Evolutionary conservation across 371 early-diverging fungal species (phyloP), one percentile per base, ranked within the genome.

Genomic region (Circinella umbellata): DNA sequence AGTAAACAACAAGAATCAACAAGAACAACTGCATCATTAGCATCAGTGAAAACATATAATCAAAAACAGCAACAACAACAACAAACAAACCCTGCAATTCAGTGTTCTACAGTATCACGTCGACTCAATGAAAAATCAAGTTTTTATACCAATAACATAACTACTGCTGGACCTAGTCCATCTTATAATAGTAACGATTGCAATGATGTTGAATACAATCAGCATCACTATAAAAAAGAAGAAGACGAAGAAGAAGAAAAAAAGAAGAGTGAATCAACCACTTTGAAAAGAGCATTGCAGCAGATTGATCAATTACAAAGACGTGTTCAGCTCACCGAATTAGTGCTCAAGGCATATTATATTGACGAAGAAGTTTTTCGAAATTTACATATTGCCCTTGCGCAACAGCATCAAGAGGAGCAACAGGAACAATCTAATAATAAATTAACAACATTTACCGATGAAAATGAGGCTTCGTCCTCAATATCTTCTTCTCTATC

Each of bases 321-420:
- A 6, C 69, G 78, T 15, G 36, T 78, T 8, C 78, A 76, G 47
- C 38, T 78, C 4, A 72, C 73, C 60, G 78, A 78, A n/a, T 17
- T 76, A 10, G 14, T 78, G 17, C 69, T 78, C 64, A 73, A 78
- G 48, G 76, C 75, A 1, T 78, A 78, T 51, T 78, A 78, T 49
- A 73, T 78, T 27, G 70, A 78, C 35, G 78, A 78, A 54, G 78
- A 78, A 60, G 70, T 78, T 13, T 82, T 82, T 65, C 69, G 83
- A 54, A 53, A 35, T 49, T n/a, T 64, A 13, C 42, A 48, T 36
- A 48, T 53, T 48, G 65, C 65, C 7, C 57, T 57, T 34, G 20
- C 57, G 5, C 57, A 57, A 57, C 20, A 18, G 7, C 27, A 57
- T 18, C 57, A 34, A 13, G 4, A 17, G 57, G 35, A 34, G 6